These are phyloP conservation scores for Diospyros kaki DNA, from an alignment of 148 eudicot species.

Conservation along the genomic window DNA sequence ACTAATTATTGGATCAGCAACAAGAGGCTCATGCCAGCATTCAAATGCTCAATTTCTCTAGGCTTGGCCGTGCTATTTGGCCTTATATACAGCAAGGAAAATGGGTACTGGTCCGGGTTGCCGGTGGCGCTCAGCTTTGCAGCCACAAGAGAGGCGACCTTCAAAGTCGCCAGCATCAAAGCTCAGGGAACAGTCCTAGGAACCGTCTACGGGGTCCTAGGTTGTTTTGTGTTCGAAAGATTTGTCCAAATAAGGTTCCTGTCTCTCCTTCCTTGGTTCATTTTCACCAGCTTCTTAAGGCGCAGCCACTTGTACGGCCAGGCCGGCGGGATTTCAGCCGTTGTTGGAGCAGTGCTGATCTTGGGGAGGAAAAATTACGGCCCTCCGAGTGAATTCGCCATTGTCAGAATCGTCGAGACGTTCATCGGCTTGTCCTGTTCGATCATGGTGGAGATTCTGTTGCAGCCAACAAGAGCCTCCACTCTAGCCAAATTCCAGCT, in stretches of 20 bases:
- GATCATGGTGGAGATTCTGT: conserved; percentile 39
- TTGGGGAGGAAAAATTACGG: conserved; percentile 62
- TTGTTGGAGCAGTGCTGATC: conserved; percentile 71
- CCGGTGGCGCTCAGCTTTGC: conserved; percentile 69
- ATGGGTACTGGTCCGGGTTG: conserved; percentile 71
- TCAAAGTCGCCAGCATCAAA: conserved; percentile 56
- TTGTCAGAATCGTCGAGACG: conserved; percentile 58
- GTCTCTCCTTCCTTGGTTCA: conserved; percentile 76
- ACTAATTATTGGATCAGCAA: conserved; percentile 1
- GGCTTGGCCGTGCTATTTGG: conserved; percentile 69
- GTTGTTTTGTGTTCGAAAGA: conserved; percentile 59
- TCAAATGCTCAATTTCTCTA: conserved; percentile 61
- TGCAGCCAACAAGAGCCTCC: conserved; percentile 71
- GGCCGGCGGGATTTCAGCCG: conserved; percentile 76
- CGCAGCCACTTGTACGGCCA: conserved; percentile 72
- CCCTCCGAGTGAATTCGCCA: conserved; percentile 68
- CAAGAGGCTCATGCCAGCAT: conserved; percentile 42
- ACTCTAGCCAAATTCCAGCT: conserved; percentile 62
- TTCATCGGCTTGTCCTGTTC: conserved; percentile 72
- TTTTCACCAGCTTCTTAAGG: conserved; percentile 55
- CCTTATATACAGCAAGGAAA: conserved; percentile 52
- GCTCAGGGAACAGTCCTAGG: conserved; percentile 83
- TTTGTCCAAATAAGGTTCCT: conserved; percentile 50
- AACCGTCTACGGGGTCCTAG: conserved; percentile 61
- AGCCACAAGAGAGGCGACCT: conserved; percentile 60